Base-by-base conservation (phyloP, 2,329 filamentous ascomycete genomes). In the Colletotrichum echinochloae region DNA sequence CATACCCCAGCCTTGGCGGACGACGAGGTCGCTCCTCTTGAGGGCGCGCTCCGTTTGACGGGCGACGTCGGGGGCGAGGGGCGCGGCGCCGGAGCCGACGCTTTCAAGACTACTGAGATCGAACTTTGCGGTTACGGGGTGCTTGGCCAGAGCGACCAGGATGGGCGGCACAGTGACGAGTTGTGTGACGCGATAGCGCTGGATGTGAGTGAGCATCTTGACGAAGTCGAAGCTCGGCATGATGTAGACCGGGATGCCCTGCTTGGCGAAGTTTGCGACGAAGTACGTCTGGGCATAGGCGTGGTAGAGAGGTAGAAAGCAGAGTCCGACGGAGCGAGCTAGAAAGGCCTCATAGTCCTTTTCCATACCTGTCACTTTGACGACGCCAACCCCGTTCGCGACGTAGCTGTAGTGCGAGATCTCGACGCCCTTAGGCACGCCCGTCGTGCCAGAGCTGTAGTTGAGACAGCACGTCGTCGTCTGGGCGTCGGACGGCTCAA, bases 1-100 rank as follows among this genome's bases (percentile, higher is more conserved):
- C 94, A 97, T 95, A 6, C 94, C 94, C 92, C 93, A 97, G 5
- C 93, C 94, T 79, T 95, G 93, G 77, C 83, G 82, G 16, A 86
- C 73, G 2, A 73, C 63, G 9, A 86, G 65, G 1, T 77, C 74
- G 4, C 76, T 75, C 51, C 60, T 69, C 23, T 72, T 69, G 16
- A 72, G 33, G 73, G 90, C 76, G 68, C 82, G 85, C 77, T 91
- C 86, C 12, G 89, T 86, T 73, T 91, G 89, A 14, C 84, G 82
- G 65, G 82, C 84, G 4, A 89, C 82, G 71, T 92, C 88, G n/a
- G 76, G 77, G 16, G 84, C 82, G 9, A 93, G 81, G 1, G 93
- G 93, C 8, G 94, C 93, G 1, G 92, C 93, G 41, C 93, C 93
- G 61, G 84, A 88, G 2, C 83, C 85, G 18, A 94, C 80, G 3